phyloP scores from a whole-genome alignment of 2,329 filamentous ascomycete genomes.

The Lojkania enalia region DNA sequence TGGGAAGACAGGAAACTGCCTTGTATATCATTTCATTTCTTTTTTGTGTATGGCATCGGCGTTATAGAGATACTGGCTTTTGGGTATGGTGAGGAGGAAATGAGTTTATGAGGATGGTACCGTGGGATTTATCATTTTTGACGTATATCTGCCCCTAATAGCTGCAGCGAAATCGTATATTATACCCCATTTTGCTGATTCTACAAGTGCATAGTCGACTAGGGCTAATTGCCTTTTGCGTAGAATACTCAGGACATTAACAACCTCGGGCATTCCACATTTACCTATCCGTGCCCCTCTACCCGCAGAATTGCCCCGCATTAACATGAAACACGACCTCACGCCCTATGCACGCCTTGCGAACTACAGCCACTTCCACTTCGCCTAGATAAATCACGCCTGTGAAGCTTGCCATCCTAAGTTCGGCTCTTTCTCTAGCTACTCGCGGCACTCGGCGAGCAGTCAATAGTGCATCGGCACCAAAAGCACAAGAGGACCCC shows the following conservation, averaged over 20 bases:
- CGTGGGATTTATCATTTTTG: conserved; percentile 2
- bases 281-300: conserved; percentile 7
- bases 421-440: too few relatives aligned
- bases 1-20: conserved; percentile 1
- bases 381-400: background rate
- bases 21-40: conserved; percentile 2
- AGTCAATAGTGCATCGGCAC: too few relatives aligned
- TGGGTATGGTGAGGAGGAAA: conserved; percentile 21
- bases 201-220: too few relatives aligned
- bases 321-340: background rate
- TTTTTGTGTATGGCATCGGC: conserved; percentile 14
- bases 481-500: too few relatives aligned
- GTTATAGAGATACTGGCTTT: conserved; percentile 15
- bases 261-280: background rate
- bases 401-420: too few relatives aligned
- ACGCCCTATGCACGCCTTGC: conserved; percentile 10
- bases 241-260: too few relatives aligned
- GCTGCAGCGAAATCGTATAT: background rate
- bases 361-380: background rate
- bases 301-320: conserved; percentile 5
- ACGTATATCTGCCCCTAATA: background rate
- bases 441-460: too few relatives aligned
- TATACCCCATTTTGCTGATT: background rate
- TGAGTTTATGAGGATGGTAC: conserved; percentile 21
- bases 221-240: too few relatives aligned